Evolutionary conservation across 257 asterid genomes (phyloP), one percentile per base, ranked within the genome.

Genomic region (Solanum rostratum): DNA sequence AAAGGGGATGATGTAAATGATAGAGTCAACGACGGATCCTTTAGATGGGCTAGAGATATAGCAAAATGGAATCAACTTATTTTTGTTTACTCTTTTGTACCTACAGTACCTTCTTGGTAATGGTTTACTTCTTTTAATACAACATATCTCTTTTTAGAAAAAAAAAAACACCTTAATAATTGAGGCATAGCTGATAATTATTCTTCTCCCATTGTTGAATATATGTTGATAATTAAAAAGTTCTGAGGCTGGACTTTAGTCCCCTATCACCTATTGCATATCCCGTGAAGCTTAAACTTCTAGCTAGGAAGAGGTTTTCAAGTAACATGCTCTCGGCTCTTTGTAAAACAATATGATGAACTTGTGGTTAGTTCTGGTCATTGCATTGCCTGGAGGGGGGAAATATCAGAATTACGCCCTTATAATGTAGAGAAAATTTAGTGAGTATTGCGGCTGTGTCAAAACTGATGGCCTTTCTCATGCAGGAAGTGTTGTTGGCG

Each of bases 401-500:
- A 39, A 68, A 37, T 37, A 68, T 37, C 50, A 18, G 39, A 12
- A 45, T 10, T 33, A 39, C 24, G n/a, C 55, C 45, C 39, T 30
- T 33, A 10, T 55, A 39, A 63, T 49, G 0, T 2, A 50, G 20
- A 27, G 46, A 82, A 27, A 19, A 82, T 43, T 20, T 63, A 65
- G 41, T 63, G 76, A 50, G 18, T 10, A 63, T 62, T 20, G 33
- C 52, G 66, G 66, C 69, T 20, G 55, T 84, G 79, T 39, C 80
- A 83, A 54, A 43, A 74, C 82, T 86, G 85, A 73, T 79, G 69
- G 82, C 65, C 82, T 71, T 49, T 83, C 84, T 54, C 84, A 24
- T 85, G 92, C 91, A 91, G 95, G 90, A 82, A 86, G 55, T 81
- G 82, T 65, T 79, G 18, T 7, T 70, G 86, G 80, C 24, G 69